Evolutionary conservation across 2,329 filamentous ascomycete species (phyloP).

Genomic region (Hypomyces rosellus): DNA sequence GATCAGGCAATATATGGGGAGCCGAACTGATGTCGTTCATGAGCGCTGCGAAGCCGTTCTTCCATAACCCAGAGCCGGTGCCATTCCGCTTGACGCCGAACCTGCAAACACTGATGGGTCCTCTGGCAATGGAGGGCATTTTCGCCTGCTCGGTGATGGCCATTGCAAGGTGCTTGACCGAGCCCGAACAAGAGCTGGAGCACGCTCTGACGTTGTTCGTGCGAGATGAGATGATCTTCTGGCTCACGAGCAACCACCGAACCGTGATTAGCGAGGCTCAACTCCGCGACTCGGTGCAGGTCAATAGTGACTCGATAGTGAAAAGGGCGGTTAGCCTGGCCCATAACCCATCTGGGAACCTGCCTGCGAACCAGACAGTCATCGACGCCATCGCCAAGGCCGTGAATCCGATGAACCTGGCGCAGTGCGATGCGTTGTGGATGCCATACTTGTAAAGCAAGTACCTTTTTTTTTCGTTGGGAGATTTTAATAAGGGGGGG

Average conservation of each 20-base stretch:
- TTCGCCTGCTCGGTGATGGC: slow-evolving; percentile 95
- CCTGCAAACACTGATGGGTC: slow-evolving; percentile 91
- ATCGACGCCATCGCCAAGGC: slow-evolving; percentile 91
- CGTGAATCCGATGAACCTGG: slow-evolving; percentile 84
- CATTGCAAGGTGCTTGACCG: slow-evolving; percentile 87
- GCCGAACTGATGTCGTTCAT: slow-evolving; percentile 90
- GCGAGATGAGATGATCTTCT: slow-evolving; percentile 95
- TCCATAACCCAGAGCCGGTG: slow-evolving; percentile 91
- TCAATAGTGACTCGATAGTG: slow-evolving; percentile 85
- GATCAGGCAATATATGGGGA: slow-evolving; percentile 91
- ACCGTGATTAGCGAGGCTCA: slow-evolving; percentile 50
- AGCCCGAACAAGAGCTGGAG: slow-evolving; percentile 85
- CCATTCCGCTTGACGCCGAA: slow-evolving; percentile 97
- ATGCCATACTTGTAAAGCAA: slow-evolving; percentile 78
- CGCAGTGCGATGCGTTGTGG: slow-evolving; percentile 87
- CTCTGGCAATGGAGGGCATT: slow-evolving; percentile 90
- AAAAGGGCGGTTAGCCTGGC: slow-evolving; percentile 84
- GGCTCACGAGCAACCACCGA: slow-evolving; percentile 78
- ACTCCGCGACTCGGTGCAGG: slow-evolving; percentile 71
- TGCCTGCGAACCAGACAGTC: slow-evolving; percentile 94
- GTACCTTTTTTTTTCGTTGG: not conserved
- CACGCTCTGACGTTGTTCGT: slow-evolving; percentile 93
- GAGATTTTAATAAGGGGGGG: not conserved
- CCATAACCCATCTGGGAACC: slow-evolving; percentile 66
- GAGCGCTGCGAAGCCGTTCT: slow-evolving; percentile 75